Percentiles rank a stretch among this genome's conserved stretches.
These are phyloP conservation scores for Periglandula ipomoeae DNA, from an alignment of 2,329 filamentous ascomycete species.

Conservation along the genomic window DNA sequence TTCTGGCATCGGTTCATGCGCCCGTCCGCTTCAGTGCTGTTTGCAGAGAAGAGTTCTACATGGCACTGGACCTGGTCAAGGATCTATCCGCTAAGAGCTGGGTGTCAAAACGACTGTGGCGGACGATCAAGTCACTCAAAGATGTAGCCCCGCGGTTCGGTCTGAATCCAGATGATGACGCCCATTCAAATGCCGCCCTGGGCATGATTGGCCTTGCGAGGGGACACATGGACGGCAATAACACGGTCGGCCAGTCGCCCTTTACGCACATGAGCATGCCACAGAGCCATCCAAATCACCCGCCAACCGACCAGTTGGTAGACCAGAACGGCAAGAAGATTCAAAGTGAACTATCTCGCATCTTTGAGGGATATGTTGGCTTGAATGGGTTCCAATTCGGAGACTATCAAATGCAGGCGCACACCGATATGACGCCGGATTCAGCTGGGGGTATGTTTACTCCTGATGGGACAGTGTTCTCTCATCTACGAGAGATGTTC, in stretches of 20 bases:
- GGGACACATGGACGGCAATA: slow-evolving; percentile 20
- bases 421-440: slow-evolving; percentile 15
- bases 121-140: slow-evolving; percentile 60
- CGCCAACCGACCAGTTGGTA: slow-evolving; percentile 8
- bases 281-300: not conserved
- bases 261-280: slow-evolving; percentile 22
- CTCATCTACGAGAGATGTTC: slow-evolving; percentile 29
- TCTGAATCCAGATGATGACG: slow-evolving; percentile 38
- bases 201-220: slow-evolving; percentile 46
- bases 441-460: slow-evolving; percentile 12
- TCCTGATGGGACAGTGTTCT: slow-evolving; percentile 24
- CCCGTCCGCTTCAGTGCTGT: slow-evolving; percentile 59
- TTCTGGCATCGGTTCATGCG: slow-evolving; percentile 67
- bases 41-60: slow-evolving; percentile 70
- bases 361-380: slow-evolving; percentile 30
- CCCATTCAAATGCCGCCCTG: slow-evolving; percentile 42
- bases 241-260: slow-evolving; percentile 12
- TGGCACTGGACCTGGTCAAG: slow-evolving; percentile 65
- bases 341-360: slow-evolving; percentile 44
- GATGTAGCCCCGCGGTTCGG: slow-evolving; percentile 64
- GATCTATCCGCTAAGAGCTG: slow-evolving; percentile 62
- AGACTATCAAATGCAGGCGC: slow-evolving; percentile 15
- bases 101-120: slow-evolving; percentile 66
- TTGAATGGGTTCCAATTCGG: slow-evolving; percentile 24
- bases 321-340: slow-evolving; percentile 39